phyloP scores from a whole-genome alignment of 495 filamentous ascomycete genomes.

The Viridothelium virens region DNA sequence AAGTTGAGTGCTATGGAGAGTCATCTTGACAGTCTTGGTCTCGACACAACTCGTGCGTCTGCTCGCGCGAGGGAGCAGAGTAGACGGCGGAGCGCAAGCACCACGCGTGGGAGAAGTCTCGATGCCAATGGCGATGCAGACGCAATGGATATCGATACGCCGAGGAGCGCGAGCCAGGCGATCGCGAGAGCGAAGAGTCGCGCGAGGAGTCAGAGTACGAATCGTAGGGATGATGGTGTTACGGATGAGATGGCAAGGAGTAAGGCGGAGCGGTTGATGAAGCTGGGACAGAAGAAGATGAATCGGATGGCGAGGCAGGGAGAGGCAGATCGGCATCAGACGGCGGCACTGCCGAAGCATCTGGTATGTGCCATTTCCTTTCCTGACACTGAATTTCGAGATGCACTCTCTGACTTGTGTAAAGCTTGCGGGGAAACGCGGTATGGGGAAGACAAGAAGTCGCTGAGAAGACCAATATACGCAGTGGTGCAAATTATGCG shows the following conservation, averaged over 20 bases:
- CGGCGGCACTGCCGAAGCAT: conserved; percentile 76
- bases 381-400: not conserved
- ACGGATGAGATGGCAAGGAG: conserved; percentile 50
- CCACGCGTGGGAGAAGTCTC: conserved; percentile 57
- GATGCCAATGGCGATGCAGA: conserved; percentile 49
- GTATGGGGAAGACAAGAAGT: conserved; percentile 50
- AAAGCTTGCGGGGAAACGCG: conserved; percentile 51
- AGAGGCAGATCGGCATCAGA: conserved; percentile 90
- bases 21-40: conserved; percentile 73
- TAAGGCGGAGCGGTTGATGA: conserved; percentile 76
- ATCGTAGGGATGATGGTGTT: conserved; percentile 78
- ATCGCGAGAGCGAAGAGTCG: conserved; percentile 69
- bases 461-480: conserved; percentile 27
- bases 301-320: conserved; percentile 94
- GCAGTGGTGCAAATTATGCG: too few relatives aligned
- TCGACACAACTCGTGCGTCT: conserved; percentile 67
- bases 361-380: conserved; percentile 56
- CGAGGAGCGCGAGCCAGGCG: conserved; percentile 44
- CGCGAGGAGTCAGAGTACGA: conserved; percentile 66
- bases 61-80: conserved; percentile 59
- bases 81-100: conserved; percentile 10
- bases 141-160: conserved; percentile 78
- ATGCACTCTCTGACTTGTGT: conserved; percentile 30
- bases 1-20: conserved; percentile 77
- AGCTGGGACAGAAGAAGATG: conserved; percentile 94